Base-by-base conservation (phyloP, 148 eudicot genomes). In the Euryodendron excelsum region DNA sequence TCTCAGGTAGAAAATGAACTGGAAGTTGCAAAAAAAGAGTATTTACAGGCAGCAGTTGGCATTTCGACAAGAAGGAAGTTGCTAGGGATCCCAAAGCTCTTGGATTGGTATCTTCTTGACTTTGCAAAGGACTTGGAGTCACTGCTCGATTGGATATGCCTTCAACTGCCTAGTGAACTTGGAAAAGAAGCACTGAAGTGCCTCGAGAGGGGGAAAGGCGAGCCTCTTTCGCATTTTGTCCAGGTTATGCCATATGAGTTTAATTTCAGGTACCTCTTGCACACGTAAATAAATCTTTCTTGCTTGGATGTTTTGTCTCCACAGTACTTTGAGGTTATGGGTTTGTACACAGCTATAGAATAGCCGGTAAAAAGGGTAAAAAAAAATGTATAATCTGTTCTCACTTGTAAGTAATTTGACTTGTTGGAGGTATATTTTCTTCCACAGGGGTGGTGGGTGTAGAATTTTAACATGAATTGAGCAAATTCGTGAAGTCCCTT, bases 121-220 rank as follows among this genome's bases (percentile, higher is more conserved):
- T 96, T 96, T 78, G 96, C 92, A 2, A 90, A 96, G 80, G 97
- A 96, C 75, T 78, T 96, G 66, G 87, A 89, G 60, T 83, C 92
- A n/a, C 74, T 96, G 78, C 82, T 95, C 3, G 94, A 95, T 84
- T 96, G 99, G 99, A 81, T 93, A 13, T 96, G 98, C 84, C 84
- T 93, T 50, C 96, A 96, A 72, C 83, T 96, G 44, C 93, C 99
- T 0, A 83, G 87, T 79, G 88, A 89, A 27, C 86, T 90, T 30
- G 76, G 90, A 63, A 87, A 87, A 23, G 87, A 82, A 76, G 87
- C 90, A 34, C 68, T 90, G 0, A 71, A 55, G 55, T 89, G 88
- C 80, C 82, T 96, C 3, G 89, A 78, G 73, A 83, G 79, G 70
- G 82, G 72, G 59, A 85, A 74, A 63, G 74, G 80, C 52, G 79